These are phyloP conservation scores for Vanrija sp. DNA, from an alignment of 1,284 basidiomycete species.

Conservation along the genomic window DNA sequence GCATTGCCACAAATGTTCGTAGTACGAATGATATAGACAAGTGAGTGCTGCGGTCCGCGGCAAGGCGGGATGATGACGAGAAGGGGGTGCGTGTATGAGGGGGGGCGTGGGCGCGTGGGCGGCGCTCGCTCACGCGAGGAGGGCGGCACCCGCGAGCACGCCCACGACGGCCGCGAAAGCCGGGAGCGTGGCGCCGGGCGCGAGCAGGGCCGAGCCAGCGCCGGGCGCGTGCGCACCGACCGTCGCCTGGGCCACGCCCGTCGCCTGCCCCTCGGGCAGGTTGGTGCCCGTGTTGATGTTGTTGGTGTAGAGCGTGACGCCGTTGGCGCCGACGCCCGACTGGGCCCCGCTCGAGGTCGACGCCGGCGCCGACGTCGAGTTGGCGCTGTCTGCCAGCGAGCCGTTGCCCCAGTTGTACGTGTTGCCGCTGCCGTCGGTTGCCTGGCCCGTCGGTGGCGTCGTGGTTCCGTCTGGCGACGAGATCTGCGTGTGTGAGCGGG, in stretches of 20 bases:
- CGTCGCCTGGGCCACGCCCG: constrained; percentile 12
- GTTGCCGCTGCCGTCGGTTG: constrained; percentile 29
- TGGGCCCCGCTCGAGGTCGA: background rate
- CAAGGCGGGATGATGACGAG: too few species aligned
- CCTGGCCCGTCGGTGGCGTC: constrained; percentile 37
- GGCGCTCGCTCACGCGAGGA: background rate
- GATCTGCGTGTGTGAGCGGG: constrained; percentile 26
- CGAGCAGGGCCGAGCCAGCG: background rate
- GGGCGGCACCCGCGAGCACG: constrained; percentile 1
- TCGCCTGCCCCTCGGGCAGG: constrained; percentile 8
- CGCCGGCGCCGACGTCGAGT: background rate
- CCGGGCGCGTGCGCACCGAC: background rate
- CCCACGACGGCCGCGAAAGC: background rate
- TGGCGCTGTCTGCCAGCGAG: background rate
- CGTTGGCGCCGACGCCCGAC: constrained; percentile 9
- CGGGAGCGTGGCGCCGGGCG: background rate
- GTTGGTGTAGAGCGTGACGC: constrained; percentile 15
- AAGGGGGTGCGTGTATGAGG: too few species aligned
- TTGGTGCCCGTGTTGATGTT: constrained; percentile 7
- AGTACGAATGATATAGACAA: too few species aligned
- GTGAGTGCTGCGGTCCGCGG: too few species aligned
- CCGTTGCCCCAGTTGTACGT: constrained; percentile 37
- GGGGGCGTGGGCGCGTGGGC: too few species aligned
- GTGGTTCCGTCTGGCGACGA: constrained; percentile 38
- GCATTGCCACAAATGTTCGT: too few species aligned